Conservation (phyloP, 2,329 filamentous ascomycete genomes). For the Hypocrella siamensis region DNA sequence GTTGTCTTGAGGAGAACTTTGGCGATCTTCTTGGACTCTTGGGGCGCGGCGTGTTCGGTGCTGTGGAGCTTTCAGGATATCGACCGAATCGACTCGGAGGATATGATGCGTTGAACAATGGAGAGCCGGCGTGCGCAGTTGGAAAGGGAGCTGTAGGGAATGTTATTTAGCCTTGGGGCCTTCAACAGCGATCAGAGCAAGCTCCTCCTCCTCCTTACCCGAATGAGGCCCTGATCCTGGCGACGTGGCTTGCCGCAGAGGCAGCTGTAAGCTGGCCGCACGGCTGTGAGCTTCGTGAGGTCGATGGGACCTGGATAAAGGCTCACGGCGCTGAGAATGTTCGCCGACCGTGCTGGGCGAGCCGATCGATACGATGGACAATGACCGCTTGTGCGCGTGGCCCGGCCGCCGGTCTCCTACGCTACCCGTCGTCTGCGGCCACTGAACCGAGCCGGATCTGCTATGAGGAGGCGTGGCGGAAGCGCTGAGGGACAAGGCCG, state of each 20-base stretch:
- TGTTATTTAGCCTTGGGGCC: constrained; percentile 2
- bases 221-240: constrained; percentile 24
- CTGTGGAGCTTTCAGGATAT: constrained; percentile 24
- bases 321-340: constrained; percentile 24
- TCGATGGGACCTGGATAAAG: constrained; percentile 27
- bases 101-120: constrained; percentile 39
- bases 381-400: constrained; percentile 57
- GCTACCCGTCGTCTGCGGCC: constrained; percentile 19
- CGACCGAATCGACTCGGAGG: constrained; percentile 31
- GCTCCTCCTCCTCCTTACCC: constrained; percentile 15
- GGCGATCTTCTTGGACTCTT: constrained; percentile 22
- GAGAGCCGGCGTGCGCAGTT: constrained; percentile 30
- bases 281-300: constrained; percentile 53
- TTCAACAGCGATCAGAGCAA: background rate
- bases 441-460: constrained; percentile 31
- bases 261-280: constrained; percentile 68
- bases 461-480: constrained; percentile 28
- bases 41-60: constrained; percentile 27
- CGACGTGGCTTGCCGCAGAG: constrained; percentile 20
- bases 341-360: constrained; percentile 35
- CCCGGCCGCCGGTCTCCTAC: constrained; percentile 18
- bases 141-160: constrained; percentile 16
- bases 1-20: constrained; percentile 7
- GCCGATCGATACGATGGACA: constrained; percentile 70
- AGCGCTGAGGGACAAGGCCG: constrained; percentile 48